Percentiles rank a stretch among this genome's conserved stretches.
These are phyloP conservation scores for Houttuynia cordata DNA, from an alignment of 164 flowering plant species.

Conservation along the genomic window DNA sequence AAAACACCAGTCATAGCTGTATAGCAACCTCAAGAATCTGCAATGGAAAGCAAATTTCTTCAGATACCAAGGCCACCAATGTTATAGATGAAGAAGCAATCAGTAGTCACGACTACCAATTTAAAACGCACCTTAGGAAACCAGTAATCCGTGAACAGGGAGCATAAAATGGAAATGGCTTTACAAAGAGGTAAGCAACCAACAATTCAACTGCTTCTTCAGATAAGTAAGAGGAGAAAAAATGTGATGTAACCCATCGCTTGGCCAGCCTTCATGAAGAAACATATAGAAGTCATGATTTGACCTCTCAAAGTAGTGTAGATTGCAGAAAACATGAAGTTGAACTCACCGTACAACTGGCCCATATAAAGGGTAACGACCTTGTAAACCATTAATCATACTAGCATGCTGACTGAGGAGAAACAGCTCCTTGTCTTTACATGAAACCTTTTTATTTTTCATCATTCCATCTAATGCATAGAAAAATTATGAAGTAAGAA, in stretches of 20 bases:
- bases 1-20: constrained; percentile 83
- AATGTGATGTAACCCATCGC: constrained; percentile 91
- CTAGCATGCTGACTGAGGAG: constrained; percentile 71
- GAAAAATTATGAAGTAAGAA: constrained; percentile 4
- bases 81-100: not conserved
- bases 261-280: constrained; percentile 73
- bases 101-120: not conserved
- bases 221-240: constrained; percentile 60
- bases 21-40: constrained; percentile 71
- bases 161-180: constrained; percentile 61
- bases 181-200: constrained; percentile 76
- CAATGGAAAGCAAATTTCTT: constrained; percentile 2
- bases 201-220: constrained; percentile 85
- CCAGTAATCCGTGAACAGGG: constrained; percentile 87
- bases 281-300: not conserved
- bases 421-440: constrained; percentile 54
- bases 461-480: constrained; percentile 30
- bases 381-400: constrained; percentile 88
- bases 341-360: constrained; percentile 64
- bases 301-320: not conserved
- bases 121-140: constrained; percentile 55
- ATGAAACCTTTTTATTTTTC: constrained; percentile 31
- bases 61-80: not conserved
- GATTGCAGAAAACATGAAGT: not conserved
- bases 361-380: constrained; percentile 60